Conservation (phyloP, 352 stramenopile species). For the Phytophthora kernoviae region DNA sequence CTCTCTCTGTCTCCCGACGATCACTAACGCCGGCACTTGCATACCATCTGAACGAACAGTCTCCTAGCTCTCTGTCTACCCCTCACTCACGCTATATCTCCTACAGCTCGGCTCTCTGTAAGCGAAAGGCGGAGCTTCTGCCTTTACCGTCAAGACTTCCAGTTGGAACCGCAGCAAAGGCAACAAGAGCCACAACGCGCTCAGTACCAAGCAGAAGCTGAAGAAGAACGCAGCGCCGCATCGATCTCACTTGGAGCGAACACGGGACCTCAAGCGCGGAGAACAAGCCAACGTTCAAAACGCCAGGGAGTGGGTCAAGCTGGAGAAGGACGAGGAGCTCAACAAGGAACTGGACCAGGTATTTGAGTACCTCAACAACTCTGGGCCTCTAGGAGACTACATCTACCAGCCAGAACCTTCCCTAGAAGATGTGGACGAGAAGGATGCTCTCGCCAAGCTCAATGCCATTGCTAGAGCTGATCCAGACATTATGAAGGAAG, state of each 20-base stretch:
- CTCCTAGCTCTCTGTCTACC: slow-evolving; percentile 3
- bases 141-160: slow-evolving; percentile 62
- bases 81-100: slow-evolving; percentile 33
- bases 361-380: slow-evolving; percentile 74
- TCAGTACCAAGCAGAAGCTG: slow-evolving; percentile 69
- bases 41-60: slow-evolving; percentile 3
- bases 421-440: slow-evolving; percentile 64
- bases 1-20: slow-evolving; percentile 1
- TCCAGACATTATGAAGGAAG: slow-evolving; percentile 45
- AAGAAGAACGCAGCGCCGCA: slow-evolving; percentile 63
- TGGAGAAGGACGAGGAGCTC: slow-evolving; percentile 68
- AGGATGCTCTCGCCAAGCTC: slow-evolving; percentile 68
- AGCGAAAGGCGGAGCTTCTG: slow-evolving; percentile 75
- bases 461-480: slow-evolving; percentile 64
- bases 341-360: slow-evolving; percentile 68
- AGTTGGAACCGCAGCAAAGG: slow-evolving; percentile 56
- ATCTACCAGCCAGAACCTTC: slow-evolving; percentile 68
- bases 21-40: slow-evolving; percentile 4
- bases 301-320: slow-evolving; percentile 49
- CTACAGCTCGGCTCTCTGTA: slow-evolving; percentile 46
- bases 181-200: slow-evolving; percentile 38
- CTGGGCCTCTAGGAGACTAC: slow-evolving; percentile 66
- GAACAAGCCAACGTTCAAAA: slow-evolving; percentile 51
- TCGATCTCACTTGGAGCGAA: slow-evolving; percentile 59
- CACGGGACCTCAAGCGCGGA: slow-evolving; percentile 45